Evolutionary conservation across 208 protist species (phyloP).

Genomic region (Acanthamoeba lenticulata): DNA sequence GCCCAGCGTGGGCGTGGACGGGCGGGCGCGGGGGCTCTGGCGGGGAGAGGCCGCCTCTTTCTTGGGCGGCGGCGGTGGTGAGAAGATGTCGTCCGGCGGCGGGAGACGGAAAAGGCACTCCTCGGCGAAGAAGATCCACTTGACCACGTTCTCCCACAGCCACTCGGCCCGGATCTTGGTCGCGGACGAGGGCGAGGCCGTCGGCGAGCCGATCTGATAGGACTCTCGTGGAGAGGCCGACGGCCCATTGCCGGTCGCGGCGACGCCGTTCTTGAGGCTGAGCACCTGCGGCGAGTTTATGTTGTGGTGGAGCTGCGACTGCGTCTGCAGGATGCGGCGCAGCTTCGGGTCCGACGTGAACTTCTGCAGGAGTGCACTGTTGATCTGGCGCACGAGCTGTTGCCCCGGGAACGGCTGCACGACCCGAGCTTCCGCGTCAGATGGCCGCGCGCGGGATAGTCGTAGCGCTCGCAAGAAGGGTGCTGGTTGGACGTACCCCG

Average conservation of each 20-base stretch:
- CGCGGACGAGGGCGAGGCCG: neutral
- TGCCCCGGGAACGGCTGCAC: neutral
- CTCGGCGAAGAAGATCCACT: constrained; percentile 60
- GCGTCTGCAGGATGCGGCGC: neutral
- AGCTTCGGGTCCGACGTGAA: neutral
- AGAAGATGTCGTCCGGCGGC: constrained; percentile 6
- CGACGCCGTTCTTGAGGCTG: neutral
- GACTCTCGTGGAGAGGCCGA: neutral
- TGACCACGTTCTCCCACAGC: constrained; percentile 62
- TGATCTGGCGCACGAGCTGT: constrained; percentile 26
- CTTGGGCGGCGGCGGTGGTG: neutral
- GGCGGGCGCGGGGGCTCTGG: neutral
- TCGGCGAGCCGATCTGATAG: neutral
- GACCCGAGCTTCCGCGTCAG: no score
- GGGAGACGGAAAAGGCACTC: constrained; percentile 46
- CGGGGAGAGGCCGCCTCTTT: neutral
- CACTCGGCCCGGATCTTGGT: constrained; percentile 21
- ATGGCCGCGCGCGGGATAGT: no score
- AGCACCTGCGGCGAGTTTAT: neutral
- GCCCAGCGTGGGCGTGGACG: neutral
- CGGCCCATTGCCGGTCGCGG: neutral
- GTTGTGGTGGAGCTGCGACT: constrained; percentile 24
- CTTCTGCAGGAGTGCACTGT: constrained; percentile 49
- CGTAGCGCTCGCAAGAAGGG: no score
- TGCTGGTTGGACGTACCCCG: neutral